A percentile compares a stretch with the other conserved stretches of the same genome.
Conservation (phyloP, 495 filamentous ascomycete species). For the Paragyromitra xinjiangensis region DNA sequence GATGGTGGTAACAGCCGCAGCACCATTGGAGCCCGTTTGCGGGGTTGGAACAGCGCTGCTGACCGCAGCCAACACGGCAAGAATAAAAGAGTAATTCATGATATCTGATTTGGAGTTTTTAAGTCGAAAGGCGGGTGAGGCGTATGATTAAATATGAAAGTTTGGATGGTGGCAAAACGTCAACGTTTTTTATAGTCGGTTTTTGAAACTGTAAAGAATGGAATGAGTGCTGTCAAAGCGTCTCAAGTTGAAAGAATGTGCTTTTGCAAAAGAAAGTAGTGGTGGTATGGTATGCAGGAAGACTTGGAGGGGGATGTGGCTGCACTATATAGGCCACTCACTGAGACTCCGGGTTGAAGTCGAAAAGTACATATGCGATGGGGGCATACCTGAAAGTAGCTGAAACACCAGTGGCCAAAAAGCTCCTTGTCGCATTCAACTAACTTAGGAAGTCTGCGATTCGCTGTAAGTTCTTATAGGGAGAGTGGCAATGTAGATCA, state of each 20-base stretch:
- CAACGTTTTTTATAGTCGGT: not conserved
- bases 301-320: not conserved
- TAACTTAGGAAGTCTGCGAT: not conserved
- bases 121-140: not conserved
- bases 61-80: constrained; percentile 26
- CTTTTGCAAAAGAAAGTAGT: constrained; percentile 5
- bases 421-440: not conserved
- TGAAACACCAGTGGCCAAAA: constrained; percentile 13
- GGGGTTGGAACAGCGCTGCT: constrained; percentile 13
- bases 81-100: constrained; percentile 40
- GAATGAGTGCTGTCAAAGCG: constrained; percentile 22
- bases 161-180: not conserved
- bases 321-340: constrained; percentile 19
- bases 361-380: not conserved
- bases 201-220: not conserved
- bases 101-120: not conserved
- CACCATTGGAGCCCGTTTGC: not conserved
- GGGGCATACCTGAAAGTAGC: not conserved
- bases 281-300: constrained; percentile 1
- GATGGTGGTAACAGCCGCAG: not conserved
- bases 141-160: constrained; percentile 1
- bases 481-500: constrained; percentile 14
- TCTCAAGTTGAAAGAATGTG: constrained; percentile 1
- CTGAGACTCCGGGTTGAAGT: not conserved
- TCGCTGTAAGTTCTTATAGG: not conserved